Base-by-base conservation (phyloP, 1,284 basidiomycete genomes). In the Schizophyllum amplum region DNA sequence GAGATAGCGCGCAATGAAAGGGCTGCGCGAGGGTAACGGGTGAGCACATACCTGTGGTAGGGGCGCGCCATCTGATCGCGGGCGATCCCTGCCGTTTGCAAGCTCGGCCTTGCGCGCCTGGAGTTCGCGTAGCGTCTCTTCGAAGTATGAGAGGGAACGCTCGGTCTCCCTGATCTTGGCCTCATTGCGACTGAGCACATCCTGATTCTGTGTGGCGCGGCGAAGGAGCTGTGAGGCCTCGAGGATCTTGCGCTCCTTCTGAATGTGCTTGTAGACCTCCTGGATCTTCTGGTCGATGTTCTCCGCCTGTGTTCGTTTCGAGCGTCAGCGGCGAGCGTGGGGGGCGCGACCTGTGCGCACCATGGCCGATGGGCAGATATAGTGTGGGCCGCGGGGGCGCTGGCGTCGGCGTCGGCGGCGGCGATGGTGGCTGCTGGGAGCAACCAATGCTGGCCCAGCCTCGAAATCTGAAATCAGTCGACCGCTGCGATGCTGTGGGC, bases 161-260 rank as follows among this genome's bases (percentile, higher is more conserved):
- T 93, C 88, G 5, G 91, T 86, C 70, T 96, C 92, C 63, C 89
- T 84, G 71, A 95, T 92, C 77, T 94, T 90, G 59, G 86, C 83
- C 65, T 96, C 92, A 63, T 84, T 87, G 61, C 80, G 78, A 62
- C 88, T 81, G 56, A 93, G 77, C 56, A 95, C 93, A 72, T 95
- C 92, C 62, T 84, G 90, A 68, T 96, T 96, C 53, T 75, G 82
- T 42, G 93, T 94, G 4, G 92, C 93, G 68, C 84, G 83, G 53
- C 87, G 82, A 60, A 96, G 79, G 62, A 84, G 80, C 68, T 90
- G 84, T 53, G 87, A 87, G 21, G 88, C 93, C 72, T 95, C 90
- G 64, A 96, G 82, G 69, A 95, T 87, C 79, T 93, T 94, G 72
- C 88, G 89, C 76, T 96, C 92, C 53, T 88, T 94, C 74, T 90